phyloP scores from a whole-genome alignment of 2,329 filamentous ascomycete species.

The Fusarium bulbicola region DNA sequence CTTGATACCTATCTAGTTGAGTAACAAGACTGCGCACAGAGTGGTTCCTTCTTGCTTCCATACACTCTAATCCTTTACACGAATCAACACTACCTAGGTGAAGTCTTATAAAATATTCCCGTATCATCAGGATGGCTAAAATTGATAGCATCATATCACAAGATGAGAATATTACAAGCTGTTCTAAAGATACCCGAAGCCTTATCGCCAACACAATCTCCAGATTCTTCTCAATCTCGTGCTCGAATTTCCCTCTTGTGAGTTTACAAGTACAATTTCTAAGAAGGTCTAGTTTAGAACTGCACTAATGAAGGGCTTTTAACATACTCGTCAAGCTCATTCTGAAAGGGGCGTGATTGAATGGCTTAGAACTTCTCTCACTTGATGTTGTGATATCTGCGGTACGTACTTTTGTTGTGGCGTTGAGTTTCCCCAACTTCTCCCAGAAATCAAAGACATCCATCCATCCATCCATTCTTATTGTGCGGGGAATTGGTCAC shows the following conservation, averaged over 20 bases:
- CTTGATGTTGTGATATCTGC: background rate
- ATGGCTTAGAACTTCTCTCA: background rate
- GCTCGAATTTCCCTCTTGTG: background rate
- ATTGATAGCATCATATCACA: background rate
- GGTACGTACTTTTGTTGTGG: background rate
- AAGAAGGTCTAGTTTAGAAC: background rate
- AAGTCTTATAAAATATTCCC: background rate
- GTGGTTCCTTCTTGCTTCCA: background rate
- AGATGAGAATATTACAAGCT: background rate
- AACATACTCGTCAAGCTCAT: background rate
- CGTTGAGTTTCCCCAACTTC: conserved; percentile 13
- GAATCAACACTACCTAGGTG: background rate
- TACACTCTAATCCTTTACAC: background rate
- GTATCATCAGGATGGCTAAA: background rate
- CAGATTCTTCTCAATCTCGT: background rate
- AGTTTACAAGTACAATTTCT: background rate
- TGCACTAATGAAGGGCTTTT: background rate
- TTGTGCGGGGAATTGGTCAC: background rate
- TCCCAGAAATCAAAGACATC: background rate
- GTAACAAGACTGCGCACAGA: background rate
- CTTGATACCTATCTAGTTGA: background rate
- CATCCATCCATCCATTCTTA: background rate
- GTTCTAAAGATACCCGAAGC: background rate
- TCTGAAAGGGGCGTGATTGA: background rate
- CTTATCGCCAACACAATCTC: background rate